Evolutionary conservation across 805 yeast species (phyloP), one percentile per base, ranked within the genome.

Genomic region (Ogataea pini): DNA sequence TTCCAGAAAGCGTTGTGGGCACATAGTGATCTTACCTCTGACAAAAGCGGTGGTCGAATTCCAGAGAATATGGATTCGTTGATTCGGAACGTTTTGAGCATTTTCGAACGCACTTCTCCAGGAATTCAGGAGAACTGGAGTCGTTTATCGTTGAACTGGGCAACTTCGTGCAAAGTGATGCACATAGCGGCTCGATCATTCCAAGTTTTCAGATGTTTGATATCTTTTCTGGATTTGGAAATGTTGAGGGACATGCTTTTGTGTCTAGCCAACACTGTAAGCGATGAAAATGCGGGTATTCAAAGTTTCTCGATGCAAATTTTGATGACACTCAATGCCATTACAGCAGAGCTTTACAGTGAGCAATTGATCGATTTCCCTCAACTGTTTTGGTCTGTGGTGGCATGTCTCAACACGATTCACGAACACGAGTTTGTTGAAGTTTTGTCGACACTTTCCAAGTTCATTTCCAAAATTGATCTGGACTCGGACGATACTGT

Each of bases 231-330:
- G 51, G 97, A 94, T 61, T 91, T 85, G 60, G 75, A 78, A 9
- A 92, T 94, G 97, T 71, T 95, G 38, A 81, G 89, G 47, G 98
- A 91, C 68, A 89, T 94, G 96, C 72, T 94, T 9, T 96, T 92
- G 47, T 78, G 99, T 50, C 73, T 94, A 25, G 89, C 97, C 0
- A 91, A 90, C 58, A 95, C 99, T 0, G 85, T 94, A 7, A 83
- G 97, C 0, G 99, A 95, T 63, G 89, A 84, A 34, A 82, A 89
- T 9, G 70, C 80, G 0, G 99, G 94, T 57, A 91, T 94, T 32
- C 98, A 92, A 67, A 96, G 97, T 0, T 95, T 95, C 68, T 85
- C 97, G 0, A 88, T 94, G 91, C 99, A 94, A 68, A 94, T 94
- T 46, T 70, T 94, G 54, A 92, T 94, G 97, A 92, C 99, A 0